A percentile compares a stretch with the other conserved stretches of the same genome.
These are phyloP conservation scores for Scenedesmus sp. DNA, from an alignment of 163 green algal genomes.

Conservation along the genomic window DNA sequence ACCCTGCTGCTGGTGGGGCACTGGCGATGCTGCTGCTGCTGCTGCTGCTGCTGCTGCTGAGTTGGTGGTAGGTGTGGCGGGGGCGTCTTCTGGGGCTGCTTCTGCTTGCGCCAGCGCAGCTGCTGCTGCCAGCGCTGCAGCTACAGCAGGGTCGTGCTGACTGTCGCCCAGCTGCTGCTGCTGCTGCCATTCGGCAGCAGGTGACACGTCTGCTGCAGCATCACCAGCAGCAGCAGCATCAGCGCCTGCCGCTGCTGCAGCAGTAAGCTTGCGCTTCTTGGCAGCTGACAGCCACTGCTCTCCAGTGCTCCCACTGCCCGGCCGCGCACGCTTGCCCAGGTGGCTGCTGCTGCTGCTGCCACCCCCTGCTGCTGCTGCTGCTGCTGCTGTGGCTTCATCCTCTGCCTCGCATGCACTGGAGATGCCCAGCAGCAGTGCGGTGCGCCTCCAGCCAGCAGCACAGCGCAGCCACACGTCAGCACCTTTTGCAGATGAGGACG, in stretches of 20 bases:
- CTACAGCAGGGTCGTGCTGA: not conserved
- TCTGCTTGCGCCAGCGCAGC: not conserved
- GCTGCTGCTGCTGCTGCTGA: not conserved
- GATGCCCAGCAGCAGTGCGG: not conserved
- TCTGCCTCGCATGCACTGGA: not conserved
- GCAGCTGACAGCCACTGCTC: not conserved
- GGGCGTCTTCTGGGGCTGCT: not conserved
- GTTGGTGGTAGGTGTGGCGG: not conserved
- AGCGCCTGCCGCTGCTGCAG: conserved; percentile 16
- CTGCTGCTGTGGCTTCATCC: not conserved
- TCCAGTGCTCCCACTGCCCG: not conserved
- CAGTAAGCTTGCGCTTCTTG: conserved; percentile 12
- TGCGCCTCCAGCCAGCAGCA: conserved; percentile 3
- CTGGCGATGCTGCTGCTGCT: not conserved
- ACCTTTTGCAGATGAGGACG: not conserved
- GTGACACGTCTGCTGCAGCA: not conserved
- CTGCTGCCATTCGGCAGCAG: not conserved
- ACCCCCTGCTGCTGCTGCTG: not conserved
- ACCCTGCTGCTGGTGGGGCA: not conserved
- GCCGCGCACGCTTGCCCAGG: not conserved
- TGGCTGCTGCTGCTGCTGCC: conserved; percentile 4
- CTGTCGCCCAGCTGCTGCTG: not conserved
- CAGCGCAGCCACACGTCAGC: not conserved
- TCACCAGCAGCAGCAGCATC: not conserved
- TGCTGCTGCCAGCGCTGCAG: not conserved